A percentile compares a stretch with the other conserved stretches of the same genome.
These are phyloP conservation scores for Colletotrichum sp. DNA, from an alignment of 2,329 filamentous ascomycete species.

Conservation along the genomic window DNA sequence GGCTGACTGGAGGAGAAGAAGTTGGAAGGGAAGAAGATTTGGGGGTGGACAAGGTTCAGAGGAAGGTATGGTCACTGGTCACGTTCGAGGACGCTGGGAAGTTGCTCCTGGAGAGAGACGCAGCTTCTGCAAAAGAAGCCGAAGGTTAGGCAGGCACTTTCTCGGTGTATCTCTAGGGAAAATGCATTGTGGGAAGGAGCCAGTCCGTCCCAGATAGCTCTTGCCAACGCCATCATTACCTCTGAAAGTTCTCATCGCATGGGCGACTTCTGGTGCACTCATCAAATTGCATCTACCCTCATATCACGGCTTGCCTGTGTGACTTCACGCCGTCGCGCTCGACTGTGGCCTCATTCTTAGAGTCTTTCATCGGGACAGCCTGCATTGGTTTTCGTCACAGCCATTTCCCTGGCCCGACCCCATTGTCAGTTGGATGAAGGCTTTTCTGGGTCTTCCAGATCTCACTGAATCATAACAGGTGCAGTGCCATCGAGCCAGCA, in stretches of 20 bases:
- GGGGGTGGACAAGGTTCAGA: not conserved
- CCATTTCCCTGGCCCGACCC: too few relatives aligned
- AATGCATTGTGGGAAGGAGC: not conserved
- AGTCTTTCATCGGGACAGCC: not conserved
- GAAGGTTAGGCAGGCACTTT: not conserved
- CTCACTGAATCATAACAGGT: not conserved
- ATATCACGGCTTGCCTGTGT: not conserved
- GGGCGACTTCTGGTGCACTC: too few relatives aligned
- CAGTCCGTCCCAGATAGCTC: not conserved
- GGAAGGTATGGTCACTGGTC: accelerated
- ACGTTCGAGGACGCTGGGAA: not conserved
- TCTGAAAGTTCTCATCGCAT: not conserved
- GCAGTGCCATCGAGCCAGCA: not conserved
- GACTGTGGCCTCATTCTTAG: not conserved
- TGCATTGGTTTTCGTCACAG: not conserved
- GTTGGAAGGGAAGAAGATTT: not conserved
- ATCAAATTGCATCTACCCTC: not conserved
- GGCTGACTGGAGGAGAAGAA: not conserved
- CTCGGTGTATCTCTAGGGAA: not conserved
- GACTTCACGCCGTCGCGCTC: not conserved
- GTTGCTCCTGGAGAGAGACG: not conserved
- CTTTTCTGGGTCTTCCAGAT: not conserved
- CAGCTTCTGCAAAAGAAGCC: not conserved
- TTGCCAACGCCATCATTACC: not conserved
- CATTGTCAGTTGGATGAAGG: not conserved